These are phyloP conservation scores for Alloteropsis semialata DNA, from an alignment of 176 grass and related monocot genomes.

Conservation along the genomic window DNA sequence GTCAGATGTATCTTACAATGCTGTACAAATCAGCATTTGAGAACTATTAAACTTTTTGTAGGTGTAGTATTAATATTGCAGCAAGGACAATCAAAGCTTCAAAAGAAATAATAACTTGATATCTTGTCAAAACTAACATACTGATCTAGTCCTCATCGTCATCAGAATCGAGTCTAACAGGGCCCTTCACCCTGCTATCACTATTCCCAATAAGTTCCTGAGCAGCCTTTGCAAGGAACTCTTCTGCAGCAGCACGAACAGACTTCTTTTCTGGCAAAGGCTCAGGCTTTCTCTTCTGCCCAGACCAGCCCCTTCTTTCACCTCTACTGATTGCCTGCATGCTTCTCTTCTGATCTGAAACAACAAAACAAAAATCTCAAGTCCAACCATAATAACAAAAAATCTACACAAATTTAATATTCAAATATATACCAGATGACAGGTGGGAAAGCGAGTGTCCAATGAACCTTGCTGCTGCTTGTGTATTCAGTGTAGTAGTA, in stretches of 20 bases:
- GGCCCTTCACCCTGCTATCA: constrained; percentile 60
- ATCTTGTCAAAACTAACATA: constrained; percentile 22
- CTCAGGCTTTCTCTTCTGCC: constrained; percentile 73
- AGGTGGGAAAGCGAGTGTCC: constrained; percentile 71
- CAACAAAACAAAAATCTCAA: constrained; percentile 24
- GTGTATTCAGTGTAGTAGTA: constrained; percentile 67
- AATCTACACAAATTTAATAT: neutral
- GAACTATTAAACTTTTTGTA: neutral
- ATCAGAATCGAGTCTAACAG: constrained; percentile 52
- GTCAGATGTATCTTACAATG: neutral
- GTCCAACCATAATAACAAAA: neutral
- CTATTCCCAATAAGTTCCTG: constrained; percentile 61
- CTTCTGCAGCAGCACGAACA: constrained; percentile 65
- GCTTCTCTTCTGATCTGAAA: constrained; percentile 79
- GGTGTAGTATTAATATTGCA: neutral
- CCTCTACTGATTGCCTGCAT: constrained; percentile 77
- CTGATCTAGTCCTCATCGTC: constrained; percentile 58
- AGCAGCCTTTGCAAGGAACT: constrained; percentile 87
- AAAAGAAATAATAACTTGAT: constrained; percentile 26
- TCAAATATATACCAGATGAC: constrained; percentile 50
- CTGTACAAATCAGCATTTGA: neutral
- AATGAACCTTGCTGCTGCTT: constrained; percentile 86
- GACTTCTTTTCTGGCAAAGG: constrained; percentile 47
- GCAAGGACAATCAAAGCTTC: neutral
- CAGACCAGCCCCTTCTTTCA: constrained; percentile 43